Evolutionary conservation across 495 filamentous ascomycete species (phyloP).

Genomic region (Xylaria curta): DNA sequence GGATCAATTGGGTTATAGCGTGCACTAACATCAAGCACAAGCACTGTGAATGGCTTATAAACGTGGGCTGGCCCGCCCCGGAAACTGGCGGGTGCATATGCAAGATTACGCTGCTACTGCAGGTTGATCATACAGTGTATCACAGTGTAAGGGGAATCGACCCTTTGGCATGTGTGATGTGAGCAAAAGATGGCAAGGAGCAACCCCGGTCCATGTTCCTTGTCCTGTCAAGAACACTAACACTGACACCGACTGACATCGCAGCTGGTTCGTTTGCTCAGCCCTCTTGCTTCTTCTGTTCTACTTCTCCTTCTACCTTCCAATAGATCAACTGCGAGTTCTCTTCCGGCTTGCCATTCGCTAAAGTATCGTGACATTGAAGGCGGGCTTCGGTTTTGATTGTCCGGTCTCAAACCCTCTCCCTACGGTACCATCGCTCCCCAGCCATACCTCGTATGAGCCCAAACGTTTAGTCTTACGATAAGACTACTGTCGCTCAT

Average conservation of each 20-base stretch:
- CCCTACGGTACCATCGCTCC: conserved; percentile 14
- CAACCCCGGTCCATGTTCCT: background rate
- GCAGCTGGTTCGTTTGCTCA: conserved; percentile 13
- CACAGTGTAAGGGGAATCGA: background rate
- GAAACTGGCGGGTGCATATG: conserved; percentile 14
- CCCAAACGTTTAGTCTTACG: background rate
- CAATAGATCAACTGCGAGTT: background rate
- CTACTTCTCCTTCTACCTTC: background rate
- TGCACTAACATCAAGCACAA: background rate
- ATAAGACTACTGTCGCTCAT: background rate
- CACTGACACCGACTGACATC: background rate
- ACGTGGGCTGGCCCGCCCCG: conserved; percentile 3
- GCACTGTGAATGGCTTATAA: background rate
- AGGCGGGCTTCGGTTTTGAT: conserved; percentile 8
- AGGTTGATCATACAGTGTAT: background rate
- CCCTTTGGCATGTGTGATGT: background rate
- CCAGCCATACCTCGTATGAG: conserved; percentile 4
- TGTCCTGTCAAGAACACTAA: conserved; percentile 7
- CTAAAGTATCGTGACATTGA: conserved; percentile 2
- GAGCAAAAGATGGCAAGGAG: background rate
- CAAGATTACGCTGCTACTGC: conserved; percentile 27
- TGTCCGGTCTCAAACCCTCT: conserved; percentile 5
- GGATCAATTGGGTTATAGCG: background rate
- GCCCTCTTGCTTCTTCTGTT: background rate
- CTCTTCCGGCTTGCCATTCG: conserved; percentile 10